Evolutionary conservation across 208 protist genomes (phyloP).

Genomic region (Trypanosoma scelopori): DNA sequence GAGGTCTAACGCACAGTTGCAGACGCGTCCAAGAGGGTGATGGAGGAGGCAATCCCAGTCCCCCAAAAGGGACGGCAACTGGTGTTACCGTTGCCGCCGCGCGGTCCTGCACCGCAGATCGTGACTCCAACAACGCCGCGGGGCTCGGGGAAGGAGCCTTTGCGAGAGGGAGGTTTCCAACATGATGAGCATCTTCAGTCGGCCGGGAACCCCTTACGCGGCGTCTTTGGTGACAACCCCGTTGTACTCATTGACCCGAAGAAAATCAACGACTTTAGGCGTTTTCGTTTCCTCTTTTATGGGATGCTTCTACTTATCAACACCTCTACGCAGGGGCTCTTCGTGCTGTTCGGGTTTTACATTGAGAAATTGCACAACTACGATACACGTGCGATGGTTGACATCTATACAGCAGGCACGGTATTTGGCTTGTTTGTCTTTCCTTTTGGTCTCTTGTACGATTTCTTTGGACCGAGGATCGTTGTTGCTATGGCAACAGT

Average conservation of each 20-base stretch:
- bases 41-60: no score
- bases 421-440: slow-evolving; percentile 17
- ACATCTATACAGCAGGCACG: slow-evolving; percentile 14
- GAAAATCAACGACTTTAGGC: slow-evolving; percentile 16
- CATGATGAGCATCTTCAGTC: not conserved
- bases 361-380: slow-evolving; percentile 5
- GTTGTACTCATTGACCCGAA: slow-evolving; percentile 12
- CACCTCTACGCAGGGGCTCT: slow-evolving; percentile 1
- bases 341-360: slow-evolving; percentile 1
- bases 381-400: slow-evolving; percentile 10
- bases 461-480: slow-evolving; percentile 19
- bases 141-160: not conserved
- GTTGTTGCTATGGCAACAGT: slow-evolving; percentile 9
- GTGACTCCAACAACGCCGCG: not conserved
- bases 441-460: slow-evolving; percentile 21
- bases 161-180: not conserved
- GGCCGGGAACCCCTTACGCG: not conserved
- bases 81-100: no score
- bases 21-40: no score
- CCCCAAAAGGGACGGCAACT: no score
- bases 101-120: no score
- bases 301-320: slow-evolving; percentile 14
- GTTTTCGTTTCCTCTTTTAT: slow-evolving; percentile 9
- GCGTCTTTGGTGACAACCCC: no score
- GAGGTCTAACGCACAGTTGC: not conserved